Conservation (phyloP, 208 protist species). For the Acanthamoeba royreba region DNA sequence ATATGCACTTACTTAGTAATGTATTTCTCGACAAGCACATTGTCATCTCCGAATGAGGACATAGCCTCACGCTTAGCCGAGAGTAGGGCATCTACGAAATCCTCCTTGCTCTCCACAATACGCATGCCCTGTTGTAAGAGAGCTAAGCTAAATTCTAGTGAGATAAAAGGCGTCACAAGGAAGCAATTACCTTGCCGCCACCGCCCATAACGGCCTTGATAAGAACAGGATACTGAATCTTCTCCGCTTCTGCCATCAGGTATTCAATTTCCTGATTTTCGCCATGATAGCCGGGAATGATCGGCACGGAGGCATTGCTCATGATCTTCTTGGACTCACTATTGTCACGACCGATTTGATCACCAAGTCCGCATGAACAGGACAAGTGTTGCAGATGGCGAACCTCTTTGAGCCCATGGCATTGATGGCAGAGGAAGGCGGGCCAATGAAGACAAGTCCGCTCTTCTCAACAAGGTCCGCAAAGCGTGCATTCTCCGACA, state of each 20-base stretch:
- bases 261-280: slow-evolving; percentile 78
- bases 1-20: too few relatives aligned
- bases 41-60: slow-evolving; percentile 62
- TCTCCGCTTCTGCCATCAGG: slow-evolving; percentile 72
- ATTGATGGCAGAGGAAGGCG: slow-evolving; percentile 86
- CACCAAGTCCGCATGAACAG: not conserved
- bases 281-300: slow-evolving; percentile 89
- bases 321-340: slow-evolving; percentile 86
- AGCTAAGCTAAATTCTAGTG: too few relatives aligned
- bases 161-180: slow-evolving; percentile 90
- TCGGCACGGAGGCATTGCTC: slow-evolving; percentile 74
- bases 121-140: too few relatives aligned
- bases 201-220: slow-evolving; percentile 88
- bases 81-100: slow-evolving; percentile 58
- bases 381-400: not conserved
- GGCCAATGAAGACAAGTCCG: slow-evolving; percentile 88
- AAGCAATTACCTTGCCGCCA: slow-evolving; percentile 72
- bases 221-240: slow-evolving; percentile 88
- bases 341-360: not conserved
- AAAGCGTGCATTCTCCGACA: slow-evolving; percentile 59
- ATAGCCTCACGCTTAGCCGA: slow-evolving; percentile 68
- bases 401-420: slow-evolving; percentile 91
- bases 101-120: slow-evolving; percentile 64
- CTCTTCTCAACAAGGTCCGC: slow-evolving; percentile 67
- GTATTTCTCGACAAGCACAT: slow-evolving; percentile 18